Conservation (phyloP, 768 basidiomycete genomes). For the Phanerochaete sordida region DNA sequence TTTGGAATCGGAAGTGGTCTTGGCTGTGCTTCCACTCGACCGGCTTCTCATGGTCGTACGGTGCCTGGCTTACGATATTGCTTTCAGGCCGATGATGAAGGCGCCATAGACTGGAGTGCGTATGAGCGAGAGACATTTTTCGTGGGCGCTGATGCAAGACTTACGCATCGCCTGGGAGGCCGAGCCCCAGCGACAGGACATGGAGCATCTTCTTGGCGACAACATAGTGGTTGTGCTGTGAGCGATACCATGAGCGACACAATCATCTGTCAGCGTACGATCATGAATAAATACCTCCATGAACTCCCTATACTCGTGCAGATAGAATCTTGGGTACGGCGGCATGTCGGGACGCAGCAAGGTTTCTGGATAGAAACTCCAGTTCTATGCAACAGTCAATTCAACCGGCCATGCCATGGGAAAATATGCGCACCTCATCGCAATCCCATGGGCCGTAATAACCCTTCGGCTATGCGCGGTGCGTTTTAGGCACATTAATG, state of each 20-base stretch:
- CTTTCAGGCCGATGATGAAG: background rate
- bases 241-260: too few species aligned
- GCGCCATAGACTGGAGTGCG: background rate
- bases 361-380: background rate
- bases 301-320: too few species aligned
- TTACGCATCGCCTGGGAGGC: background rate
- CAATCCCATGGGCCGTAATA: background rate
- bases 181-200: background rate
- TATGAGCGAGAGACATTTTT: background rate
- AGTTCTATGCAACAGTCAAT: background rate
- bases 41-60: background rate
- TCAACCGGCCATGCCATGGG: too few species aligned
- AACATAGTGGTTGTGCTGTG: background rate
- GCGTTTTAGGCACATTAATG: background rate
- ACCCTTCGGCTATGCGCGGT: background rate
- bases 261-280: too few species aligned
- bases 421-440: background rate
- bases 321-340: background rate
- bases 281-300: too few species aligned
- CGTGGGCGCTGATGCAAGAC: background rate
- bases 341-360: background rate
- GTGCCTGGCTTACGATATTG: background rate
- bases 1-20: background rate
- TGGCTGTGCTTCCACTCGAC: constrained; percentile 1
- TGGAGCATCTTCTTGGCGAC: background rate